phyloP scores from a whole-genome alignment of 192 early-diverging fungal species.

The Coemansia sp. region DNA sequence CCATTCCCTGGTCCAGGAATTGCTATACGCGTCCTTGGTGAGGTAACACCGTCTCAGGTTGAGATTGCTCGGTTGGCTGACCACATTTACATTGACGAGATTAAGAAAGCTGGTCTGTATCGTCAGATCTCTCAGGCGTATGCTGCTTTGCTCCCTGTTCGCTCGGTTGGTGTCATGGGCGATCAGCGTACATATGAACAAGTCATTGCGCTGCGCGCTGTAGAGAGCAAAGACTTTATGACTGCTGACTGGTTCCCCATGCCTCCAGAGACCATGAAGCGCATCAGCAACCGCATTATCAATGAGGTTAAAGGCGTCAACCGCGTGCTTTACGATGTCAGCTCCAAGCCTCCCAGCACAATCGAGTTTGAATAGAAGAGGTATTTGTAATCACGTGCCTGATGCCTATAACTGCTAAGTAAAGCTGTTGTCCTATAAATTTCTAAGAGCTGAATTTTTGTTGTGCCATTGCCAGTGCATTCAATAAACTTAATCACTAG shows the following conservation, averaged over 20 bases:
- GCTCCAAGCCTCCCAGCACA: slow-evolving; percentile 96
- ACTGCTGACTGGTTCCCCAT: slow-evolving; percentile 95
- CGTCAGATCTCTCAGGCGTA: slow-evolving; percentile 98
- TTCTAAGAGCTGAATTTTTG: no score
- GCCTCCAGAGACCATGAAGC: slow-evolving; percentile 85
- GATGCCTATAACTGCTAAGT: no score
- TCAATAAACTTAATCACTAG: no score
- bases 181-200: slow-evolving; percentile 99
- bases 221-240: slow-evolving; percentile 98
- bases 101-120: slow-evolving; percentile 96
- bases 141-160: slow-evolving; percentile 90
- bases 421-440: no score
- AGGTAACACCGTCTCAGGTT: slow-evolving; percentile 93
- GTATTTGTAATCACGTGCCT: no score
- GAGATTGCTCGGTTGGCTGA: slow-evolving; percentile 93
- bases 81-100: slow-evolving; percentile 98
- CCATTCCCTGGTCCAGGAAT: slow-evolving; percentile 99
- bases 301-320: slow-evolving; percentile 99
- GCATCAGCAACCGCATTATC: slow-evolving; percentile 93
- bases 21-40: slow-evolving; percentile 95
- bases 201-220: slow-evolving; percentile 94
- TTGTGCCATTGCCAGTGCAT: no score
- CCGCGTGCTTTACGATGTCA: slow-evolving; percentile 95
- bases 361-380: slow-evolving; percentile 99
- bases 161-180: slow-evolving; percentile 98